phyloP scores from a whole-genome alignment of 805 yeast species.

The Pichia scutulata region DNA sequence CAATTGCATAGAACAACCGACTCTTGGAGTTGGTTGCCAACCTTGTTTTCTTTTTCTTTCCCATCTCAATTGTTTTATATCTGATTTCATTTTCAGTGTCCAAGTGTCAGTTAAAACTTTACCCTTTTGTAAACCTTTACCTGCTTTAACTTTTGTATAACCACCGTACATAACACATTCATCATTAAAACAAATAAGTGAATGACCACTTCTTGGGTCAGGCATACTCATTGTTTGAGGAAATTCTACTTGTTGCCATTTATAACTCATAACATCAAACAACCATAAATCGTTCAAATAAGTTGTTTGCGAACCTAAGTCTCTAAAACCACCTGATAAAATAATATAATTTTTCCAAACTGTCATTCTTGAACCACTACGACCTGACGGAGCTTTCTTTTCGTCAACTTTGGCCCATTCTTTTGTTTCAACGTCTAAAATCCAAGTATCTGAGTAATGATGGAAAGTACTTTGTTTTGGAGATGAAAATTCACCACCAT shows the following conservation, averaged over 20 bases:
- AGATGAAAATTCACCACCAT: conserved; percentile 96
- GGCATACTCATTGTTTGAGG: conserved; percentile 77
- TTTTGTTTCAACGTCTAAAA: conserved; percentile 71
- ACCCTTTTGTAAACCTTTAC: conserved; percentile 83
- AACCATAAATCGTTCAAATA: conserved; percentile 86
- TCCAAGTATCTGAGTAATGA: conserved; percentile 96
- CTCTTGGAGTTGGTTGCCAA: conserved; percentile 85
- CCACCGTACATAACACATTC: conserved; percentile 92
- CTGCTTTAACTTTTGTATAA: conserved; percentile 85
- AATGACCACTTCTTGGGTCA: conserved; percentile 91
- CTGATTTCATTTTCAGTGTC: conserved; percentile 80
- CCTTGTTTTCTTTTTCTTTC: conserved; percentile 88
- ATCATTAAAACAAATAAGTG: conserved; percentile 56
- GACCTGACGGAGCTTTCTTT: conserved; percentile 64
- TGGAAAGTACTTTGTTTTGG: conserved; percentile 94
- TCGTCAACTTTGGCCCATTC: conserved; percentile 87
- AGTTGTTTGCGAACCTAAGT: conserved; percentile 74
- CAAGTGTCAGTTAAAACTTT: conserved; percentile 82
- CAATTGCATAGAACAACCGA: conserved; percentile 84
- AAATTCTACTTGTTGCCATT: conserved; percentile 85
- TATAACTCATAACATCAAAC: conserved; percentile 80
- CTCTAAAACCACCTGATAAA: conserved; percentile 89
- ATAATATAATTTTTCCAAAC: conserved; percentile 87
- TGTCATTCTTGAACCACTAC: conserved; percentile 89
- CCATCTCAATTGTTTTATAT: conserved; percentile 70